Evolutionary conservation across 164 flowering plant species (phyloP).

Genomic region (Hamamelis virginiana): DNA sequence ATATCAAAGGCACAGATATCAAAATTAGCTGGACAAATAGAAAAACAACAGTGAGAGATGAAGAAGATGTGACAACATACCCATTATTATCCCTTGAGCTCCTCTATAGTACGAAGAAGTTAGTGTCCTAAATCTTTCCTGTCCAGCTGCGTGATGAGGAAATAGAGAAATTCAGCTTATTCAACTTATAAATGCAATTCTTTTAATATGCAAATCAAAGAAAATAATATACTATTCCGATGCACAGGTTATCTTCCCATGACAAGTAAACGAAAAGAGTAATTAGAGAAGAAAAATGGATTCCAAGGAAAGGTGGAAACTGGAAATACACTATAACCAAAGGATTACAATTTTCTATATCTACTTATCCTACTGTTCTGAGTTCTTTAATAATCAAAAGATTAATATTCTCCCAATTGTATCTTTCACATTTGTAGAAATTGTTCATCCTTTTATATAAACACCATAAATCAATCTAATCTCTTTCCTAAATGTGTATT

Average conservation of each 20-base stretch:
- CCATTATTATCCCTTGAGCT: conserved; percentile 54
- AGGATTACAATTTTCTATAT: neutral
- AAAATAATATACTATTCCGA: too few relatives aligned
- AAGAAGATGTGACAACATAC: conserved; percentile 17
- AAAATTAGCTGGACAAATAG: neutral
- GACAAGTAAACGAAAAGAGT: too few relatives aligned
- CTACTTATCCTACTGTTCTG: neutral
- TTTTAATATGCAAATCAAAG: neutral
- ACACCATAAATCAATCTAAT: too few relatives aligned
- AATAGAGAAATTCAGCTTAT: neutral
- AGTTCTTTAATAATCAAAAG: neutral
- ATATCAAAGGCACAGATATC: neutral
- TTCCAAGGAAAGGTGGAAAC: neutral
- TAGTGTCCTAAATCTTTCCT: conserved; percentile 48
- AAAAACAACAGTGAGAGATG: neutral
- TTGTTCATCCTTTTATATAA: too few relatives aligned
- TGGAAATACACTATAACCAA: neutral
- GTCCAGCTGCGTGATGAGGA: conserved; percentile 62
- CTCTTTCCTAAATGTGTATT: too few relatives aligned
- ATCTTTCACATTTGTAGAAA: too few relatives aligned
- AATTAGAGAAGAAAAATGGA: too few relatives aligned
- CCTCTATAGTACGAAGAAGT: conserved; percentile 54
- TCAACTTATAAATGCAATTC: too few relatives aligned
- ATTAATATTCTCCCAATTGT: too few relatives aligned
- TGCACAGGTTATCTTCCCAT: too few relatives aligned